These are phyloP conservation scores for Neurospora sp. DNA, from an alignment of 495 filamentous ascomycete species.

Conservation along the genomic window DNA sequence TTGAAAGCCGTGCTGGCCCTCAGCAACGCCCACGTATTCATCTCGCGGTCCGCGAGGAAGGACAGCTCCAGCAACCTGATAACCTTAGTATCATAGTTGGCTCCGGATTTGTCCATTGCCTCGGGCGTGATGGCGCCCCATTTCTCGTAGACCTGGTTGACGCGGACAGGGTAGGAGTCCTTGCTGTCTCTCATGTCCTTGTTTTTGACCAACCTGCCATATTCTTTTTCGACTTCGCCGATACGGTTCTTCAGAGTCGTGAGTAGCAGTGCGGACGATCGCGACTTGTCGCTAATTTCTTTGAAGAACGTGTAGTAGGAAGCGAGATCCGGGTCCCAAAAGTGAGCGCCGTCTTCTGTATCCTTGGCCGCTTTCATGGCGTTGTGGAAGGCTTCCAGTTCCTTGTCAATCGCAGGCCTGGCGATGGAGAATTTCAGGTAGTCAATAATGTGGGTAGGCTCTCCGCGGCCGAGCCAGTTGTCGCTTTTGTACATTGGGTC, in stretches of 20 bases:
- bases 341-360: conserved; percentile 4
- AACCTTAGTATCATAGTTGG: conserved; percentile 20
- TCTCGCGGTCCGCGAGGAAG: conserved; percentile 18
- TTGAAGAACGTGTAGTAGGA: conserved; percentile 30
- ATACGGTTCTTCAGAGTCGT: conserved; percentile 26
- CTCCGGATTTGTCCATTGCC: conserved; percentile 5
- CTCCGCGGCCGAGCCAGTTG: conserved; percentile 24
- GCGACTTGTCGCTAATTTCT: conserved; percentile 13
- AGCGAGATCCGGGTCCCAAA: conserved; percentile 42
- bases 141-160: conserved; percentile 30
- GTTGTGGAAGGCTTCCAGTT: conserved; percentile 34
- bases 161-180: conserved; percentile 28
- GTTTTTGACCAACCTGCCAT: conserved; percentile 14
- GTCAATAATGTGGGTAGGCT: conserved; percentile 57
- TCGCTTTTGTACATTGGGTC: conserved; percentile 32
- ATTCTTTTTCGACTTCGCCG: conserved; percentile 18
- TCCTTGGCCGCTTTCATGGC: conserved; percentile 24
- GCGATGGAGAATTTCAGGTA: conserved; percentile 58
- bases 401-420: conserved; percentile 37
- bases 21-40: conserved; percentile 44
- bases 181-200: conserved; percentile 11
- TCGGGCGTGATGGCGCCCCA: conserved; percentile 36
- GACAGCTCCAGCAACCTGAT: conserved; percentile 31
- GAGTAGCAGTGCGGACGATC: conserved; percentile 19
- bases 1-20: conserved; percentile 55